Evolutionary conservation across 2,329 filamentous ascomycete genomes (phyloP).

Genomic region (Westerdykella sp.): DNA sequence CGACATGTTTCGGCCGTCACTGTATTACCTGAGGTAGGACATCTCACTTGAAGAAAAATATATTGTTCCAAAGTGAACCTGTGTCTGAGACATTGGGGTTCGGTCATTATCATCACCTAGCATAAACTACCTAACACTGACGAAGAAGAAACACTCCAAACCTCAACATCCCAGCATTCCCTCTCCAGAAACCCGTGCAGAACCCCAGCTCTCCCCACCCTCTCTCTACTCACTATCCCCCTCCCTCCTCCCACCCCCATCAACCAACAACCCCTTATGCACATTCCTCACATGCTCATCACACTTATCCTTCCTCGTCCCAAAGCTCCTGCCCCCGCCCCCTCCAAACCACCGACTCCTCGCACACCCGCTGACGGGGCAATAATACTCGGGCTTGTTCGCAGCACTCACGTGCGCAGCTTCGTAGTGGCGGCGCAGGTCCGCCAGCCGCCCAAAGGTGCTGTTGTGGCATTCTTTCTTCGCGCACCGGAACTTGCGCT

Average conservation of each 20-base stretch:
- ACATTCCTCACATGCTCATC: conserved; percentile 23
- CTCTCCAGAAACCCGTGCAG: no score
- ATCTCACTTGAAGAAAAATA: no score
- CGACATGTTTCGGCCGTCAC: no score
- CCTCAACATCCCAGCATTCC: no score
- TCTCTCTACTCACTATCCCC: background rate
- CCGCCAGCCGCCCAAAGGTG: conserved; percentile 25
- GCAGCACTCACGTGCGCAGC: conserved; percentile 12
- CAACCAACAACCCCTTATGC: conserved; percentile 7
- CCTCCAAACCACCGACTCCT: conserved; percentile 12
- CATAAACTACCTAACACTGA: no score
- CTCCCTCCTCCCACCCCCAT: background rate
- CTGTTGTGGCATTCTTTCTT: conserved; percentile 11
- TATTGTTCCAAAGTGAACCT: no score
- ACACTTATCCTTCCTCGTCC: conserved; percentile 26
- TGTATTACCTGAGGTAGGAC: no score
- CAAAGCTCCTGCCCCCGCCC: conserved; percentile 22
- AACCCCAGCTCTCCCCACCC: no score
- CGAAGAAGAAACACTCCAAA: no score
- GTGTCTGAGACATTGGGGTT: no score
- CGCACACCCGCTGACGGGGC: conserved; percentile 13
- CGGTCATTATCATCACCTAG: no score
- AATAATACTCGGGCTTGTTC: conserved; percentile 17
- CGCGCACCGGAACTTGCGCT: conserved; percentile 22
- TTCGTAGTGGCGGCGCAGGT: conserved; percentile 25